Conservation (phyloP, 345 rosid genomes). For the Acer campestre region DNA sequence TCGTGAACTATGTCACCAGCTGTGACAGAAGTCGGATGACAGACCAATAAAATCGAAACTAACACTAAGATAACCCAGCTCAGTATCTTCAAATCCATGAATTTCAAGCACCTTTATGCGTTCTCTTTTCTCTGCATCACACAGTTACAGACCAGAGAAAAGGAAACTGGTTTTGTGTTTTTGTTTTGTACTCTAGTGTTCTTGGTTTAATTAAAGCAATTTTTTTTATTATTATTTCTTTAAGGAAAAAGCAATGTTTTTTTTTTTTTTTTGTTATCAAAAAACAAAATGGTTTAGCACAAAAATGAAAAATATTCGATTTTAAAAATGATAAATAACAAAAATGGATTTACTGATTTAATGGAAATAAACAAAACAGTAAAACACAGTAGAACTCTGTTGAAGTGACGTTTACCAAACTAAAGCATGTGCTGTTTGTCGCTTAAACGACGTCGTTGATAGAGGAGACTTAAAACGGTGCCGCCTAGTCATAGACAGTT, state of each 20-base stretch:
- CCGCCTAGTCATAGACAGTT: background rate
- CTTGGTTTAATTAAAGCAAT: background rate
- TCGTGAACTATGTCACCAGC: slow-evolving; percentile 96
- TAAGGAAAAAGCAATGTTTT: no score
- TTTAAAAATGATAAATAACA: background rate
- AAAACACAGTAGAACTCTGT: background rate
- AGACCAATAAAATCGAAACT: slow-evolving; percentile 50
- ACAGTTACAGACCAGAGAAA: background rate
- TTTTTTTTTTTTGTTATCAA: background rate
- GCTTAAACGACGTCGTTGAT: background rate
- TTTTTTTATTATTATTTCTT: no score
- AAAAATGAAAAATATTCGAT: background rate
- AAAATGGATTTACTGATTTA: background rate
- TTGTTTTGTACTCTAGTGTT: background rate
- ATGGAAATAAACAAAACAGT: background rate
- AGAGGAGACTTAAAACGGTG: background rate
- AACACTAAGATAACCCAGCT: slow-evolving; percentile 31
- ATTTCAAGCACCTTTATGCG: slow-evolving; percentile 12
- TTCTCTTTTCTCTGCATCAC: slow-evolving; percentile 31
- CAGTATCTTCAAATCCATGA: slow-evolving; percentile 65
- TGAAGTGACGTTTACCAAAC: background rate
- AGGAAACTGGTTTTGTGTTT: background rate
- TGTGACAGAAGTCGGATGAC: slow-evolving; percentile 42
- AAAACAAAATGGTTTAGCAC: background rate
- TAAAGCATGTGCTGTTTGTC: no score